These are phyloP conservation scores for Kodamaea kaohsiungensis DNA, from an alignment of 805 yeast species.

Conservation along the genomic window DNA sequence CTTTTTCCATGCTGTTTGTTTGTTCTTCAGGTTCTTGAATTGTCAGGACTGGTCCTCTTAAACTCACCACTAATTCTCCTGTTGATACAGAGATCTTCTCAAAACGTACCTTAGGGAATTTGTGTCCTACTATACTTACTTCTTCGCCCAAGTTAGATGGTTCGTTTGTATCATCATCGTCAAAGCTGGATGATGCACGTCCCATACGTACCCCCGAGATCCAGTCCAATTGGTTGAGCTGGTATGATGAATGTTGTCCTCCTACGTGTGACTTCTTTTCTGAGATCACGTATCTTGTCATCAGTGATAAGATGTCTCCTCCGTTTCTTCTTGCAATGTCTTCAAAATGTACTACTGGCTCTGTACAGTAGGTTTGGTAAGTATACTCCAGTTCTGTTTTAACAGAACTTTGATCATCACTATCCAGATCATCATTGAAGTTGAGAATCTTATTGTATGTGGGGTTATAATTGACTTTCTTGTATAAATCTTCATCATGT, in stretches of 20 bases:
- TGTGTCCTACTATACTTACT: slow-evolving; percentile 82
- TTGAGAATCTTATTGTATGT: slow-evolving; percentile 26
- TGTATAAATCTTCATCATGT: slow-evolving; percentile 36
- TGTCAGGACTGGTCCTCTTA: slow-evolving; percentile 57
- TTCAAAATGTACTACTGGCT: slow-evolving; percentile 36
- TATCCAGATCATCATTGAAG: slow-evolving; percentile 18
- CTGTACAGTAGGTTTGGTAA: slow-evolving; percentile 37
- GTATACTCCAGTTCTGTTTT: slow-evolving; percentile 13
- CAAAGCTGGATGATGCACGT: slow-evolving; percentile 37
- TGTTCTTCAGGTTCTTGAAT: not conserved
- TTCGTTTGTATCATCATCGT: slow-evolving; percentile 27
- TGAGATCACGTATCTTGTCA: slow-evolving; percentile 35
- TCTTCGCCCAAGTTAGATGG: slow-evolving; percentile 85
- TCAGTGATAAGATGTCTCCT: slow-evolving; percentile 38
- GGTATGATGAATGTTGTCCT: slow-evolving; percentile 28
- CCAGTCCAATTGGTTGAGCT: slow-evolving; percentile 80
- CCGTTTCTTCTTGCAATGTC: slow-evolving; percentile 33
- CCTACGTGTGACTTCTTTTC: slow-evolving; percentile 33
- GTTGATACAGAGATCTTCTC: slow-evolving; percentile 88
- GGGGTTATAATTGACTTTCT: slow-evolving; percentile 40
- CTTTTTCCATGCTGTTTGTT: not conserved
- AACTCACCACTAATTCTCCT: slow-evolving; percentile 73
- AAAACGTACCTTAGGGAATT: slow-evolving; percentile 82
- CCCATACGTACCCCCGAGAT: slow-evolving; percentile 88
- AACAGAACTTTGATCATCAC: slow-evolving; percentile 9